phyloP scores from a whole-genome alignment of 2,329 filamentous ascomycete species.

The Sporothrix mexicana region DNA sequence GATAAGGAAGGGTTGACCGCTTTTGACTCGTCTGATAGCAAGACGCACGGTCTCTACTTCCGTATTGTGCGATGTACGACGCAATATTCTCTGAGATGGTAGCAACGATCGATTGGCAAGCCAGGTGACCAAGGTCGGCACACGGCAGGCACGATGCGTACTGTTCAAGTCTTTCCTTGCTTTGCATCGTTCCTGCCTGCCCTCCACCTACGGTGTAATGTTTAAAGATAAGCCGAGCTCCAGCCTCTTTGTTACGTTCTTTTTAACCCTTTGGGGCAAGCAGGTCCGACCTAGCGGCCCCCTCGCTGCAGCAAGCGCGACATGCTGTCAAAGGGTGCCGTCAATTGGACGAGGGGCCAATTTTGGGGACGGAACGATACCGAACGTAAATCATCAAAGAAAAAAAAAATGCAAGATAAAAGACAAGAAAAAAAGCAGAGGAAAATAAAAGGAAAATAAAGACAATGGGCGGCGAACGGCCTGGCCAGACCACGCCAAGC shows the following conservation, averaged over 20 bases:
- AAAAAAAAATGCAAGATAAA: background rate
- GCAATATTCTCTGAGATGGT: background rate
- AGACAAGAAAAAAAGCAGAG: background rate
- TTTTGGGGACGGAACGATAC: background rate
- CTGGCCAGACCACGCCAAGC: conserved; percentile 9
- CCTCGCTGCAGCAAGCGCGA: background rate
- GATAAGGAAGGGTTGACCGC: conserved; percentile 7
- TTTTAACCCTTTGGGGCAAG: conserved; percentile 32
- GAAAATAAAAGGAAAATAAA: background rate
- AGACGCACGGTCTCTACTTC: background rate
- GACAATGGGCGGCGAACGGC: background rate
- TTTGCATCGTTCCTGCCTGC: background rate
- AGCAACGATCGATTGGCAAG: background rate
- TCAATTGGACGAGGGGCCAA: background rate
- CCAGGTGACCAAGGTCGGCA: conserved; percentile 10
- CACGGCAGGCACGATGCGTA: conserved; percentile 13
- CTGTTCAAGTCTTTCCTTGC: background rate
- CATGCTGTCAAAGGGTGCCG: background rate
- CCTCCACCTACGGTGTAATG: conserved; percentile 2
- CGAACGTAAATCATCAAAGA: background rate
- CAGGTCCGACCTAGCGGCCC: conserved; percentile 17
- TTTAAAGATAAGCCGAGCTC: conserved; percentile 20
- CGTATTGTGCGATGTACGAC: background rate
- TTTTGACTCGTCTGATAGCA: background rate
- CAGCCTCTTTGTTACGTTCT: conserved; percentile 11